These are phyloP conservation scores for Myxozyma kluyveri DNA, from an alignment of 805 yeast genomes.

Conservation along the genomic window DNA sequence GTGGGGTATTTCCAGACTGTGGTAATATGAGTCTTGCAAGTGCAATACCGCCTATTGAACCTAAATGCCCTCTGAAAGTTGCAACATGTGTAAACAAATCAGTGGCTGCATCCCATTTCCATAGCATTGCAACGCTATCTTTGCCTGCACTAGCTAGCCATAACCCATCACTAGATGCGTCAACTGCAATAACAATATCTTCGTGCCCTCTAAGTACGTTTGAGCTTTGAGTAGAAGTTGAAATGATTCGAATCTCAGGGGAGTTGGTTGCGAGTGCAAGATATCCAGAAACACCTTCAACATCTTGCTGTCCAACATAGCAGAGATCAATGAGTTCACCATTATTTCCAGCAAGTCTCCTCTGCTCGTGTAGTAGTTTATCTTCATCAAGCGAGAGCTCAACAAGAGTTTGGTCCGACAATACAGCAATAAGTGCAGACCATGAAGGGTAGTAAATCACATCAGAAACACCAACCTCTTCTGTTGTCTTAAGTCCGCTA, in stretches of 20 bases:
- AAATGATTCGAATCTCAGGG: slow-evolving; percentile 73
- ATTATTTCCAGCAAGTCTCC: slow-evolving; percentile 84
- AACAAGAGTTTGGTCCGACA: slow-evolving; percentile 82
- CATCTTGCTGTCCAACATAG: slow-evolving; percentile 60
- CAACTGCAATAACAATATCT: slow-evolving; percentile 79
- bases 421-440: slow-evolving; percentile 48
- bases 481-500: slow-evolving; percentile 47
- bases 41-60: slow-evolving; percentile 78
- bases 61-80: slow-evolving; percentile 79
- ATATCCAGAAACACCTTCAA: slow-evolving; percentile 32
- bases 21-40: slow-evolving; percentile 52
- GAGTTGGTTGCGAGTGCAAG: slow-evolving; percentile 93
- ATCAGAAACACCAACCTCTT: slow-evolving; percentile 70
- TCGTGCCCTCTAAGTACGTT: slow-evolving; percentile 73
- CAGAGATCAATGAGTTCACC: slow-evolving; percentile 91
- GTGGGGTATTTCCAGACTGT: slow-evolving; percentile 46
- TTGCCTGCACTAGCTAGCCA: slow-evolving; percentile 94
- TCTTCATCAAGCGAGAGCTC: slow-evolving; percentile 47
- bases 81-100: slow-evolving; percentile 50
- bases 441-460: slow-evolving; percentile 38
- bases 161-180: slow-evolving; percentile 69
- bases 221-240: slow-evolving; percentile 57
- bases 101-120: slow-evolving; percentile 58
- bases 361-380: slow-evolving; percentile 33
- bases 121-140: slow-evolving; percentile 78